A percentile compares a stretch with the other conserved stretches of the same genome.
Conservation (phyloP, 179 eudicot species). For the Gypsophila paniculata region DNA sequence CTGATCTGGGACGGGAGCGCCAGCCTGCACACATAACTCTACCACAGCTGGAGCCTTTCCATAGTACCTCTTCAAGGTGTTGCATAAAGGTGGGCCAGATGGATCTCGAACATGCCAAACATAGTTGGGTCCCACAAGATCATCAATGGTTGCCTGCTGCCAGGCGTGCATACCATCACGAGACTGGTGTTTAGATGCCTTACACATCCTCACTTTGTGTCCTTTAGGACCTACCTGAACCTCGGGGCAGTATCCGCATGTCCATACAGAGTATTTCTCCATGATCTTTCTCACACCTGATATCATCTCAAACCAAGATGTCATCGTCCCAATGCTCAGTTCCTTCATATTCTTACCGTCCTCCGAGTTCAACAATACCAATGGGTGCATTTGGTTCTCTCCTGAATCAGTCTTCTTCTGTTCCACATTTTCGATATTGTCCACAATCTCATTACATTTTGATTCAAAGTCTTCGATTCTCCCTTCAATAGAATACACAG, state of each 20-base stretch:
- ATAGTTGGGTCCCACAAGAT: constrained; percentile 59
- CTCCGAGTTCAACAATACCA: constrained; percentile 12
- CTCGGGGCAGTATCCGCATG: constrained; percentile 64
- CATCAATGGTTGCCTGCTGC: constrained; percentile 60
- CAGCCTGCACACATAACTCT: constrained; percentile 61
- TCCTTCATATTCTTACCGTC: constrained; percentile 23
- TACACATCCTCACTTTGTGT: constrained; percentile 59
- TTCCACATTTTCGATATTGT: constrained; percentile 1
- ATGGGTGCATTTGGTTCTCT: constrained; percentile 25
- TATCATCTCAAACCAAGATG: constrained; percentile 56
- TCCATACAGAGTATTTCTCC: constrained; percentile 55
- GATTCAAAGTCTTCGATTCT: constrained; percentile 55
- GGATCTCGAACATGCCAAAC: constrained; percentile 57
- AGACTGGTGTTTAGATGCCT: constrained; percentile 60
- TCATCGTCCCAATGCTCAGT: constrained; percentile 36
- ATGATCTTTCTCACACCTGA: constrained; percentile 49
- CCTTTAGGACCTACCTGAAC: constrained; percentile 69
- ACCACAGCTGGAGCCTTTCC: constrained; percentile 68
- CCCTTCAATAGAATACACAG: constrained; percentile 57
- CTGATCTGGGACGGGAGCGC: constrained; percentile 48
- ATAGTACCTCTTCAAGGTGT: constrained; percentile 47
- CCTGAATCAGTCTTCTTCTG: constrained; percentile 8
- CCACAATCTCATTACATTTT: constrained; percentile 18
- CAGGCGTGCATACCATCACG: constrained; percentile 69
- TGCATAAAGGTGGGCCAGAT: constrained; percentile 34